These are phyloP conservation scores for Penicillium brasilianum DNA, from an alignment of 2,329 filamentous ascomycete species.

Conservation along the genomic window DNA sequence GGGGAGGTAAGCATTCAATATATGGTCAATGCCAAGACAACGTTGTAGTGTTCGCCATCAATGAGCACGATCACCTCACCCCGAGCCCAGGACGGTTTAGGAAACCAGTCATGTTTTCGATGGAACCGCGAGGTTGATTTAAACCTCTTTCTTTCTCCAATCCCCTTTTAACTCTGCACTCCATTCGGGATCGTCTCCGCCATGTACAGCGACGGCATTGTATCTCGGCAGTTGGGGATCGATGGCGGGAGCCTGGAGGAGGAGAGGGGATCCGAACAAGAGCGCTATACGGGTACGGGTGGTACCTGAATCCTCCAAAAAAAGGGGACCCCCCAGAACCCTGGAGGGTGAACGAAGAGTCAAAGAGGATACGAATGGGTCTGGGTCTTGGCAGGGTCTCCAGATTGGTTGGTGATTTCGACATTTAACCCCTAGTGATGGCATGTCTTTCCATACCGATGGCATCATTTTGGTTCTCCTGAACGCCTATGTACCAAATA, in stretches of 20 bases:
- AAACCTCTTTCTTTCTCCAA: slow-evolving; percentile 23
- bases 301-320: not conserved
- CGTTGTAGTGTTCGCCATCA: slow-evolving; percentile 36
- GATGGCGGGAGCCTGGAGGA: slow-evolving; percentile 3
- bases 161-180: slow-evolving; percentile 27
- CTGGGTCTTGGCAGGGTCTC: slow-evolving; percentile 18
- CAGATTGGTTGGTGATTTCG: slow-evolving; percentile 25
- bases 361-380: slow-evolving; percentile 21
- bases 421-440: slow-evolving; percentile 25
- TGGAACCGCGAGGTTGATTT: slow-evolving; percentile 27
- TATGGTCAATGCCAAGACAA: slow-evolving; percentile 33
- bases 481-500: slow-evolving; percentile 1
- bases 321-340: not conserved
- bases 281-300: slow-evolving; percentile 4
- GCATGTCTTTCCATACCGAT: slow-evolving; percentile 8
- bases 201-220: slow-evolving; percentile 33
- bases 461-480: slow-evolving; percentile 12
- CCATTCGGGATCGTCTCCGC: slow-evolving; percentile 19
- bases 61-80: slow-evolving; percentile 40
- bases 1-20: slow-evolving; percentile 21
- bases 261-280: slow-evolving; percentile 1
- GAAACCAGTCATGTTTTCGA: slow-evolving; percentile 12
- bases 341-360: not conserved
- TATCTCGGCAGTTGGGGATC: slow-evolving; percentile 36
- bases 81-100: slow-evolving; percentile 24